Evolutionary conservation across 805 yeast genomes (phyloP), one percentile per base, ranked within the genome.

Genomic region (Candida nanaspora): DNA sequence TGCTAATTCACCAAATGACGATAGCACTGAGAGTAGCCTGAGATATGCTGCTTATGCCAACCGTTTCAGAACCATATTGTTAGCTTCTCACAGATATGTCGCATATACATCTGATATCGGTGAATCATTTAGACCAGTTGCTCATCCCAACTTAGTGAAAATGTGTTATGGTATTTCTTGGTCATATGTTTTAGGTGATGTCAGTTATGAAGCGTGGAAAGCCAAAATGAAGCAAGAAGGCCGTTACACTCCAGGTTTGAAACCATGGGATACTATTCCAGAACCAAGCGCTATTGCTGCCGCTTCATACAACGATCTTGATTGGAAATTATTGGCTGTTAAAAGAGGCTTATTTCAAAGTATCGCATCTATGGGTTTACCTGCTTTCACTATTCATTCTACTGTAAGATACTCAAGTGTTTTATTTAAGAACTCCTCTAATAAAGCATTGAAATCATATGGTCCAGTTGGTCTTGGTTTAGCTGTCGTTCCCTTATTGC

Each of bases 41-140:
- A 77, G 94, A 70, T 85, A 85, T 55, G 86, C 91, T 4, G 94
- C 91, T 8, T 85, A 85, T 58, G 88, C 89, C 45, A 80, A 80
- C 57, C 64, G 94, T 52, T 55, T 82, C 36, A 67, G 88, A 56
- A 82, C 88, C 8, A 79, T 85, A 44, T 66, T 83, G 37, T 50
- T 70, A 38, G 86, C 93, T 6, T 75, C 89, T 14, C 91, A 82
- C 55, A 65, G 94, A 51, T 86, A 85, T 53, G 86, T 85, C 21
- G 95, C 95, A 1, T 85, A 86, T 61, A 84, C 94, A 2, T 82
- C 89, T 0, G 95, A 85, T 56, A 78, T 85, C 50, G 95, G 95
- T 26, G 95, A 85, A 55, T 81, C 89, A 10, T 86, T 85, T 63
- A 70, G 95, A 40, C 93, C 93, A 1, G 81, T 85, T 10, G 89